Evolutionary conservation across 1,284 basidiomycete genomes (phyloP).

Genomic region (Hymenochaete sp.): DNA sequence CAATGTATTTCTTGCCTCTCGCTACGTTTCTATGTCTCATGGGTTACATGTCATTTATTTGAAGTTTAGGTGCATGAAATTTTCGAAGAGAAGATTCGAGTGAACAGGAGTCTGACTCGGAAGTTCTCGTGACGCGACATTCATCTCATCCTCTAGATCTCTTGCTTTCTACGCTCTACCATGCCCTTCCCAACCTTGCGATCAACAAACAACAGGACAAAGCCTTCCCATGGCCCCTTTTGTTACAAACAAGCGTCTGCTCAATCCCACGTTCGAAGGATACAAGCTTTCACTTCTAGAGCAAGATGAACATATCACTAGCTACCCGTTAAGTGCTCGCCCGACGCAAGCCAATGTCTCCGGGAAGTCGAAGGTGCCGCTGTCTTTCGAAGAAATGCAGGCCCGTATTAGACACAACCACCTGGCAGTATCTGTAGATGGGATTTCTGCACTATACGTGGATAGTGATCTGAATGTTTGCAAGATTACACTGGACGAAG

Average conservation of each 20-base stretch:
- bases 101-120: too few species aligned
- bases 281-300: conserved; percentile 63
- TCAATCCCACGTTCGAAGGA: conserved; percentile 81
- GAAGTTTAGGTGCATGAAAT: too few species aligned
- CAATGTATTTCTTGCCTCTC: too few species aligned
- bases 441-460: conserved; percentile 55
- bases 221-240: conserved; percentile 24
- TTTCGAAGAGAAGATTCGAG: too few species aligned
- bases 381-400: conserved; percentile 76
- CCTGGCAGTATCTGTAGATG: conserved; percentile 43
- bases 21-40: too few species aligned
- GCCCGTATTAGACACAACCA: conserved; percentile 84
- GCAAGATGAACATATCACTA: conserved; percentile 45
- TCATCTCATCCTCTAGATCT: too few species aligned
- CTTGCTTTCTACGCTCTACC: too few species aligned
- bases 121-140: too few species aligned
- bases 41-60: too few species aligned
- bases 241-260: conserved; percentile 35
- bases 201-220: too few species aligned
- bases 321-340: conserved; percentile 42
- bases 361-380: conserved; percentile 36
- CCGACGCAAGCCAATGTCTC: conserved; percentile 56
- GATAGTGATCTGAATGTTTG: conserved; percentile 62
- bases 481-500: conserved; percentile 47
- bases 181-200: too few species aligned